Conservation (phyloP, 495 filamentous ascomycete genomes). For the Monascus purpureus region DNA sequence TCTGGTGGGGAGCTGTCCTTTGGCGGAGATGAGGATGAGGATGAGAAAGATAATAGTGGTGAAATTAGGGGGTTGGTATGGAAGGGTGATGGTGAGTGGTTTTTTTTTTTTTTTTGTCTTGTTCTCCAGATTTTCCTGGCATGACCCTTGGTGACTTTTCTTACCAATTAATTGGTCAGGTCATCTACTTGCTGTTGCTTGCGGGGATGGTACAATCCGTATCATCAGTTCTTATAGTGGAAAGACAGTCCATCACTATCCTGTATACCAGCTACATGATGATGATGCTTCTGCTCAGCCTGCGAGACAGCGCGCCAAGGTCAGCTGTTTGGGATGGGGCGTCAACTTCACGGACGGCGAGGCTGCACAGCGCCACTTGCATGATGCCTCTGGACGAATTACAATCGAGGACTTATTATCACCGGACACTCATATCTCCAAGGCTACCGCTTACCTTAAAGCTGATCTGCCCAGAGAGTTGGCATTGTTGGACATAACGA, state of each 20-base stretch:
- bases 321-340: slow-evolving; percentile 62
- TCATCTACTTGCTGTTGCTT: slow-evolving; percentile 62
- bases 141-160: neutral
- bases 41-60: slow-evolving; percentile 32
- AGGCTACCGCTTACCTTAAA: slow-evolving; percentile 25
- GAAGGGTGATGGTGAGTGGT: slow-evolving; percentile 61
- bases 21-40: slow-evolving; percentile 33
- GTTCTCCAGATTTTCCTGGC: neutral
- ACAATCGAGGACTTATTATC: slow-evolving; percentile 30
- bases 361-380: slow-evolving; percentile 26
- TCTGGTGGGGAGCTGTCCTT: slow-evolving; percentile 29
- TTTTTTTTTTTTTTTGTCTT: slow-evolving; percentile 1
- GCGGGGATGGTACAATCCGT: slow-evolving; percentile 56
- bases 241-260: slow-evolving; percentile 62
- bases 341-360: slow-evolving; percentile 50
- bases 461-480: slow-evolving; percentile 65
- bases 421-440: slow-evolving; percentile 23
- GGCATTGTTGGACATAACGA: slow-evolving; percentile 63
- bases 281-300: slow-evolving; percentile 22
- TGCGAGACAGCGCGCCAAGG: slow-evolving; percentile 11
- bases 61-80: slow-evolving; percentile 46
- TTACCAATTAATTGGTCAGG: slow-evolving; percentile 21
- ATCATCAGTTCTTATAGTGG: slow-evolving; percentile 61
- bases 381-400: slow-evolving; percentile 24
- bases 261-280: slow-evolving; percentile 9